Percentiles rank a stretch among this genome's conserved stretches.
These are phyloP conservation scores for Fistulifera pelliculosa DNA, from an alignment of 108 stramenopile species.

Conservation along the genomic window DNA sequence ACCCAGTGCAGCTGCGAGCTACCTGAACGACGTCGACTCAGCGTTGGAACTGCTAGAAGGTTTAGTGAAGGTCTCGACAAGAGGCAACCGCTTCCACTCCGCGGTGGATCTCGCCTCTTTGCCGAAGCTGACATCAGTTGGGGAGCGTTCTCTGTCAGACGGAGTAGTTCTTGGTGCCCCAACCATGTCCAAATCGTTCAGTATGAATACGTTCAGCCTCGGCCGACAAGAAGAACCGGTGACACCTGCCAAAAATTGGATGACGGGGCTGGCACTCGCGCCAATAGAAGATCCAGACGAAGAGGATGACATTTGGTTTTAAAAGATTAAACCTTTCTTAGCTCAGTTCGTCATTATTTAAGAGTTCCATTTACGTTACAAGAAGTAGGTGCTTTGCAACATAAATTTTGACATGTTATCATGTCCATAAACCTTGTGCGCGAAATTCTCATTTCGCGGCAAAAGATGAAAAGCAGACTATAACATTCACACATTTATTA, in stretches of 20 bases:
- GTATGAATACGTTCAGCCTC: conserved; percentile 15
- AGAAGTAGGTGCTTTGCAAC: no score
- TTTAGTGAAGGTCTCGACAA: conserved; percentile 64
- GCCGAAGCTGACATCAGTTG: conserved; percentile 3
- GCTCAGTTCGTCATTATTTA: no score
- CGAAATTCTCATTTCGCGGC: no score
- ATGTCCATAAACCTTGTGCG: no score
- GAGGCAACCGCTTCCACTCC: conserved; percentile 64
- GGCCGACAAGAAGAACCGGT: conserved; percentile 6
- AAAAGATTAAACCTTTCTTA: no score
- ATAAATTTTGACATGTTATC: no score
- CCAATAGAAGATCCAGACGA: conserved; percentile 59
- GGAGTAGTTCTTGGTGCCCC: conserved; percentile 13
- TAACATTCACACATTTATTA: no score
- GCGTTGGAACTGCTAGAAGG: conserved; percentile 85
- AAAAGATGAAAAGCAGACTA: no score
- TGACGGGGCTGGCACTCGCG: conserved; percentile 33
- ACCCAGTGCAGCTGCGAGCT: conserved; percentile 91
- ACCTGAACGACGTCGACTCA: conserved; percentile 86
- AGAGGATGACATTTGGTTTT: conserved; percentile 30
- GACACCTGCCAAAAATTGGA: conserved; percentile 12
- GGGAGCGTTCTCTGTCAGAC: background rate
- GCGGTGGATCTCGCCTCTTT: conserved; percentile 48
- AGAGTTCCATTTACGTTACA: no score
- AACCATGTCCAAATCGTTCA: conserved; percentile 12